Evolutionary conservation across 192 early-diverging fungal genomes (phyloP).

Genomic region (Gamsiella multidivaricata): DNA sequence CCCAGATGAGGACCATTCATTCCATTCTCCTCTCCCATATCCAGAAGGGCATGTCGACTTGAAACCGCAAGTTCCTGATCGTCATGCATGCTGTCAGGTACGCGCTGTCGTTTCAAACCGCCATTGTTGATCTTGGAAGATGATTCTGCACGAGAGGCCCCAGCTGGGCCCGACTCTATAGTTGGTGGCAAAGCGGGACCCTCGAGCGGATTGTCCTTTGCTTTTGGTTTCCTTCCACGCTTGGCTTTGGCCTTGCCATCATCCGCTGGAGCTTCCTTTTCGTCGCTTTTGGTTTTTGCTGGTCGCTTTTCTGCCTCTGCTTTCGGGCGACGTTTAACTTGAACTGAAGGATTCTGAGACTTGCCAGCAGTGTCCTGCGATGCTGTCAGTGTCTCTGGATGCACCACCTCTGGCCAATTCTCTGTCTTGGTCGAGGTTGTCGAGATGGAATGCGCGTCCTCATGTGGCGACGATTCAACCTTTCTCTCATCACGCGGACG

Average conservation of each 20-base stretch:
- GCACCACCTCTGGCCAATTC: conserved; percentile 10
- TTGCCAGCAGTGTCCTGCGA: conserved; percentile 6
- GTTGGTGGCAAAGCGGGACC: background rate
- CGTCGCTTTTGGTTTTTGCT: conserved; percentile 25
- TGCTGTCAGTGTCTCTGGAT: background rate
- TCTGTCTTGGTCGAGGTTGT: conserved; percentile 17
- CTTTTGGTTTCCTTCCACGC: conserved; percentile 47
- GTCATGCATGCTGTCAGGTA: conserved; percentile 4
- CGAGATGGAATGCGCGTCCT: conserved; percentile 8
- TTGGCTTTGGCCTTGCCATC: conserved; percentile 34
- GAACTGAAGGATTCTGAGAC: background rate
- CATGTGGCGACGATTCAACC: background rate
- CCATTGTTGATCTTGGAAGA: background rate
- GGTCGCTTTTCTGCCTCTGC: conserved; percentile 27
- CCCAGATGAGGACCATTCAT: background rate
- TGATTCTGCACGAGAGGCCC: conserved; percentile 2
- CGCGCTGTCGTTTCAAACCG: conserved; percentile 22
- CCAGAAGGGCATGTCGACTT: background rate
- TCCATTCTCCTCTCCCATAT: background rate
- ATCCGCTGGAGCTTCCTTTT: conserved; percentile 17
- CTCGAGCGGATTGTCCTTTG: conserved; percentile 33
- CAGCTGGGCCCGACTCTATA: background rate
- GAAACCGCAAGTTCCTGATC: background rate
- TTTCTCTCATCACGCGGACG: conserved; percentile 11
- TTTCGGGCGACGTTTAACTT: conserved; percentile 37